These are phyloP conservation scores for Tolypocladium guangdongense DNA, from an alignment of 2,329 filamentous ascomycete species.

Conservation along the genomic window DNA sequence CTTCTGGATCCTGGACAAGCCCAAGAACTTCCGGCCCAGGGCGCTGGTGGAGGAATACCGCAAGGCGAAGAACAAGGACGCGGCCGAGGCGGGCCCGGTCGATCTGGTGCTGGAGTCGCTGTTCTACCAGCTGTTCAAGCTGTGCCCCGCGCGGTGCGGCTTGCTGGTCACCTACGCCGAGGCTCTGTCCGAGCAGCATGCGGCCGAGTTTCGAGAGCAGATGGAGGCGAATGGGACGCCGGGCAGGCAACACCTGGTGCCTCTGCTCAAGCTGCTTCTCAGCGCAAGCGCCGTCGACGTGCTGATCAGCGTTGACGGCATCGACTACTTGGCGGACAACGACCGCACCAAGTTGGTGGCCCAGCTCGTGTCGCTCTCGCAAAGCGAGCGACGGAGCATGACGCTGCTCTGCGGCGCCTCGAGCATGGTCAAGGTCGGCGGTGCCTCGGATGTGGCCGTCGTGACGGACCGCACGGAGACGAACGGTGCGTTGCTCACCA, in stretches of 20 bases:
- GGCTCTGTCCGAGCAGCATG: neutral
- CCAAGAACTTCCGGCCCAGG: neutral
- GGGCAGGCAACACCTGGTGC: neutral
- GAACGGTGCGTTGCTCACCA: neutral
- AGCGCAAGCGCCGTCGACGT: neutral
- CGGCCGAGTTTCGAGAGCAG: neutral
- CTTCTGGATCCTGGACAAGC: neutral
- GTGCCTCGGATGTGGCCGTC: neutral
- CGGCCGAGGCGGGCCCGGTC: neutral
- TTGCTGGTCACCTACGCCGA: neutral
- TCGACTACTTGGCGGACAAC: neutral
- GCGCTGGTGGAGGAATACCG: neutral
- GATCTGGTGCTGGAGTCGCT: neutral
- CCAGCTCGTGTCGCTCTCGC: neutral
- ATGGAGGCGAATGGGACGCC: neutral
- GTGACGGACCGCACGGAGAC: neutral
- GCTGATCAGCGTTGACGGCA: neutral
- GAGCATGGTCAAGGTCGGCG: neutral
- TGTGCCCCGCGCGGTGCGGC: neutral
- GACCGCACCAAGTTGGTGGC: neutral
- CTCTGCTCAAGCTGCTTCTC: neutral
- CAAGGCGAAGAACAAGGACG: neutral
- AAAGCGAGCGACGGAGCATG: neutral
- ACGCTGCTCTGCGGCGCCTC: neutral
- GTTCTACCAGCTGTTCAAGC: neutral